Evolutionary conservation across 768 basidiomycete species (phyloP).

Genomic region (Boletus coccyginus): DNA sequence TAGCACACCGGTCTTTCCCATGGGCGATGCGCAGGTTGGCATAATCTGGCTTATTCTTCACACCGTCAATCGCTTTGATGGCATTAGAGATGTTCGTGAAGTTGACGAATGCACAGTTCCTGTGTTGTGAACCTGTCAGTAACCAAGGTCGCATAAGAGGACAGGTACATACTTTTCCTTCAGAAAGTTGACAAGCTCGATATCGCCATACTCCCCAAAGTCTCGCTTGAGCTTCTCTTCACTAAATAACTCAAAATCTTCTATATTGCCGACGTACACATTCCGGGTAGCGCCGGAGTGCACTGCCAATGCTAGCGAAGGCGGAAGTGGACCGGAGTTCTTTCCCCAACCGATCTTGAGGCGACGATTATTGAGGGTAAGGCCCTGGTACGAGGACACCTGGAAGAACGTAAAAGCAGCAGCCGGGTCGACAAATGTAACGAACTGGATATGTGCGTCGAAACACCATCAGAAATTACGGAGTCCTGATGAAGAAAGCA

Average conservation of each 20-base stretch:
- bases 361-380: conserved; percentile 89
- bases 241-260: conserved; percentile 90
- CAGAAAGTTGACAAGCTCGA: conserved; percentile 94
- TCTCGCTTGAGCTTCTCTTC: conserved; percentile 90
- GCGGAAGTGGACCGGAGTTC: conserved; percentile 83
- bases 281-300: conserved; percentile 94
- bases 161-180: conserved; percentile 80
- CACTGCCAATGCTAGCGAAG: conserved; percentile 82
- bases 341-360: conserved; percentile 99
- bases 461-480: conserved; percentile 2
- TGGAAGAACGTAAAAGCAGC: conserved; percentile 95
- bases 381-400: conserved; percentile 83
- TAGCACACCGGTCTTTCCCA: conserved; percentile 95
- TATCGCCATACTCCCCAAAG: conserved; percentile 95
- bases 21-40: conserved; percentile 86
- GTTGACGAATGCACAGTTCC: conserved; percentile 95
- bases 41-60: conserved; percentile 92
- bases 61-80: conserved; percentile 96
- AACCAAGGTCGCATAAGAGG: conserved; percentile 2
- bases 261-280: conserved; percentile 93
- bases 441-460: conserved; percentile 55
- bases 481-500: not conserved
- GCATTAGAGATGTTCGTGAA: conserved; percentile 94
- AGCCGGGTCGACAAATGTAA: conserved; percentile 92
- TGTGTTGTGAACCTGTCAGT: conserved; percentile 26